Evolutionary conservation across 331 rosid species (phyloP).

Genomic region (Phaseolus coccineus): DNA sequence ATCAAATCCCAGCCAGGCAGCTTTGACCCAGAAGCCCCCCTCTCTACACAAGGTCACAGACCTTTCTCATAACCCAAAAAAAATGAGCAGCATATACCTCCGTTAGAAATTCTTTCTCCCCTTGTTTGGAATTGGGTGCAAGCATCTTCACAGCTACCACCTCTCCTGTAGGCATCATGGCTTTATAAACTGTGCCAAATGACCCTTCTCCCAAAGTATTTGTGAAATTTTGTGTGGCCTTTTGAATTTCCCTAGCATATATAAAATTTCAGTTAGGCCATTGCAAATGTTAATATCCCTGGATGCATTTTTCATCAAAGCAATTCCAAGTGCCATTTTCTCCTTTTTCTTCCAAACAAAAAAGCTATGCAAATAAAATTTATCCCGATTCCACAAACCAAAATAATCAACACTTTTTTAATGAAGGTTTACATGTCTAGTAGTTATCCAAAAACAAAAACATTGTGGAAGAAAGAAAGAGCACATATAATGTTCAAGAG

Average conservation of each 20-base stretch:
- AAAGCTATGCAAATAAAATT: not conserved
- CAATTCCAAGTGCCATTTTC: constrained; percentile 2
- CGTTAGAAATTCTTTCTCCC: constrained; percentile 86
- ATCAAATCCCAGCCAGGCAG: too few species aligned
- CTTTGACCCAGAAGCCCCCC: too few species aligned
- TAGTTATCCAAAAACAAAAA: constrained; percentile 19
- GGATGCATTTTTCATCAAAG: not conserved
- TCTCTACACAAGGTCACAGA: not conserved
- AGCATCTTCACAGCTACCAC: constrained; percentile 86
- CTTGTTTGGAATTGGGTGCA: constrained; percentile 85
- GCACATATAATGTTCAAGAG: constrained; percentile 4
- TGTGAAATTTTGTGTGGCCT: constrained; percentile 82
- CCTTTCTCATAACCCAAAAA: not conserved
- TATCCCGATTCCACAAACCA: constrained; percentile 2
- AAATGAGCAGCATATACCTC: constrained; percentile 61
- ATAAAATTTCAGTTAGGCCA: constrained; percentile 35
- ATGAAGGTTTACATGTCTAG: constrained; percentile 10
- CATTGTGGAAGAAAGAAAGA: constrained; percentile 26
- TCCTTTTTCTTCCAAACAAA: not conserved
- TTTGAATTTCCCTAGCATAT: constrained; percentile 72
- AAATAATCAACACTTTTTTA: constrained; percentile 10
- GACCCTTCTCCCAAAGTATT: constrained; percentile 84
- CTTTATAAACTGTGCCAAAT: constrained; percentile 86
- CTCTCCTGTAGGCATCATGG: constrained; percentile 70
- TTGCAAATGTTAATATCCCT: constrained; percentile 8